Conservation (phyloP, 208 protist genomes). For the Herpetomonas samuelpessoai region DNA sequence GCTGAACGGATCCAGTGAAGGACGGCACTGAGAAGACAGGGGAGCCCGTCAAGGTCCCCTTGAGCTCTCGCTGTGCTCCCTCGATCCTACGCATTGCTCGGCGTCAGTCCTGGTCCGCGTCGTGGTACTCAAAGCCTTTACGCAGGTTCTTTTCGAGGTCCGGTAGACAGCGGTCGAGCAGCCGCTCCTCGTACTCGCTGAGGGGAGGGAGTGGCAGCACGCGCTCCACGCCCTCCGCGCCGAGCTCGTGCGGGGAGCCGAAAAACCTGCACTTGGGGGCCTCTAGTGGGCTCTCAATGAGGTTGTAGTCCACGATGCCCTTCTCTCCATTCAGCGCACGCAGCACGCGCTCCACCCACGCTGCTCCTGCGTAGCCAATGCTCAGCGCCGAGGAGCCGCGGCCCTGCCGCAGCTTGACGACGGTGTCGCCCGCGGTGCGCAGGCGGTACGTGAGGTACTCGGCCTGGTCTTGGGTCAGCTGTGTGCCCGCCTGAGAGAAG, state of each 20-base stretch:
- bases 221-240: slow-evolving; percentile 62
- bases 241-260: slow-evolving; percentile 72
- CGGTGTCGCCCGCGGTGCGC: slow-evolving; percentile 65
- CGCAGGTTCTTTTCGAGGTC: slow-evolving; percentile 86
- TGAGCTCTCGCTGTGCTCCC: too few relatives aligned
- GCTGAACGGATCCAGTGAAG: too few relatives aligned
- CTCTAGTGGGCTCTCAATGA: slow-evolving; percentile 59
- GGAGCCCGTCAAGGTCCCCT: not conserved
- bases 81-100: too few relatives aligned
- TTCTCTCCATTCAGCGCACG: slow-evolving; percentile 51
- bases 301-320: slow-evolving; percentile 45
- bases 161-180: slow-evolving; percentile 74
- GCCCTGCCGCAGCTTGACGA: slow-evolving; percentile 74
- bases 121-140: slow-evolving; percentile 75
- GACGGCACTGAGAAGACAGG: not conserved
- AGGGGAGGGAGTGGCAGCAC: slow-evolving; percentile 55
- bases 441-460: slow-evolving; percentile 68
- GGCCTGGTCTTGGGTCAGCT: slow-evolving; percentile 39
- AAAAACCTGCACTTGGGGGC: slow-evolving; percentile 54
- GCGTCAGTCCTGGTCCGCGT: not conserved
- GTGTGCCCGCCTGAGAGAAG: slow-evolving; percentile 65
- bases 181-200: slow-evolving; percentile 53
- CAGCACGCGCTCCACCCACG: slow-evolving; percentile 38
- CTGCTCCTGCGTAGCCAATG: slow-evolving; percentile 40
- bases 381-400: slow-evolving; percentile 73